These are phyloP conservation scores for Musa balbisiana DNA, from an alignment of 202 grass and related monocot genomes.

Conservation along the genomic window DNA sequence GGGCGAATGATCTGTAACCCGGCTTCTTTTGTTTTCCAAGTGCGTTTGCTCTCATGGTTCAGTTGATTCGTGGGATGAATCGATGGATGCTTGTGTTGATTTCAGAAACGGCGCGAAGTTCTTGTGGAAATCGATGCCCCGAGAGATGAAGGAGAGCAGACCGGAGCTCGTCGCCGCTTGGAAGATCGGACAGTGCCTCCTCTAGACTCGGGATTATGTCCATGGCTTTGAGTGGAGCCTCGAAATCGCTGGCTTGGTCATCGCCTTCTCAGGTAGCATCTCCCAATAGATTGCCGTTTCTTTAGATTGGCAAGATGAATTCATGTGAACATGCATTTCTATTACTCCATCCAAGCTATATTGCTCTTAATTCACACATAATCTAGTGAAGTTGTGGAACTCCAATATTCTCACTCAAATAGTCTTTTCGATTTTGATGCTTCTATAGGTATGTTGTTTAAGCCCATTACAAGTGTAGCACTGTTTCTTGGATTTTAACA, in stretches of 20 bases:
- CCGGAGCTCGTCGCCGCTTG: constrained; percentile 65
- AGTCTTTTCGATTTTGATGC: no score
- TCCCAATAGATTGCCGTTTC: not conserved
- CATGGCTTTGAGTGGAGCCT: constrained; percentile 60
- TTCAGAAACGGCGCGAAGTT: constrained; percentile 81
- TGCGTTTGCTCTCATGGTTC: not conserved
- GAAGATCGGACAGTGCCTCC: constrained; percentile 76
- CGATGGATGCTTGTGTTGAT: constrained; percentile 13
- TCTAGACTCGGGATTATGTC: constrained; percentile 71
- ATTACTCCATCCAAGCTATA: not conserved
- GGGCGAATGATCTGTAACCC: constrained; percentile 57
- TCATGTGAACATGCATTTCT: not conserved
- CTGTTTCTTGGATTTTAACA: not conserved
- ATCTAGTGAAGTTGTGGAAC: not conserved
- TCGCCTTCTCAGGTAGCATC: constrained; percentile 58
- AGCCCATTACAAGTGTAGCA: not conserved
- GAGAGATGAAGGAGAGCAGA: constrained; percentile 61
- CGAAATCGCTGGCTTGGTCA: constrained; percentile 45
- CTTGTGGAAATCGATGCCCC: constrained; percentile 73
- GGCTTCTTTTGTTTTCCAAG: not conserved
- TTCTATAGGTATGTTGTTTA: not conserved
- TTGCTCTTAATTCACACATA: not conserved
- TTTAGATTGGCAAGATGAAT: not conserved
- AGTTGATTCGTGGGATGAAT: constrained; percentile 8
- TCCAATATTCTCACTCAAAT: not conserved